These are phyloP conservation scores for Pichia phayaonensis DNA, from an alignment of 805 yeast genomes.

Conservation along the genomic window DNA sequence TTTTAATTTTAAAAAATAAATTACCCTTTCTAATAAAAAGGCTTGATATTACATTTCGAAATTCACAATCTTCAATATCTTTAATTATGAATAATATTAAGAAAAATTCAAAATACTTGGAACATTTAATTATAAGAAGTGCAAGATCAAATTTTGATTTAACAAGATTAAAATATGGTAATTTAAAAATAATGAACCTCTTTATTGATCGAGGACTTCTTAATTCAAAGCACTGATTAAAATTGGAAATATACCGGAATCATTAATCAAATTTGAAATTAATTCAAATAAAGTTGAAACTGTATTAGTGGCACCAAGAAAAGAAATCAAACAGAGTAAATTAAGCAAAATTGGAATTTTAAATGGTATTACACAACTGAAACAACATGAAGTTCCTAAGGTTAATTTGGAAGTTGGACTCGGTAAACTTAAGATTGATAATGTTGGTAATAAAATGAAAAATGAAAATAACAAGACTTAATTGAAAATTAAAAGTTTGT, in stretches of 20 bases:
- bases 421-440: conserved; percentile 4
- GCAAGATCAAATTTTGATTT: conserved; percentile 1
- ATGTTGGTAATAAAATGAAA: conserved; percentile 3
- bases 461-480: conserved; percentile 2
- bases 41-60: not conserved
- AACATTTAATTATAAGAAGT: not conserved
- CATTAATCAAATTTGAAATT: conserved; percentile 1
- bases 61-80: not conserved
- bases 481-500: not conserved
- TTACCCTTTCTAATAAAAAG: not conserved
- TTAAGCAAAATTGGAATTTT: conserved; percentile 2
- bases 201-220: not conserved
- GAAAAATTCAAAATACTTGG: not conserved
- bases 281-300: conserved; percentile 2
- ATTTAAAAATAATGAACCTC: conserved; percentile 1
- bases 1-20: not conserved
- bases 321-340: not conserved
- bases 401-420: conserved; percentile 1
- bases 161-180: not conserved
- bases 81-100: not conserved
- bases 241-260: conserved; percentile 1
- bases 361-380: conserved; percentile 1
- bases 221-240: not conserved
- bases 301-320: not conserved
- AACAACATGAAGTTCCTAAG: not conserved